Conservation (phyloP, 2,329 filamentous ascomycete species). For the Trichoderma atrobrunneum region DNA sequence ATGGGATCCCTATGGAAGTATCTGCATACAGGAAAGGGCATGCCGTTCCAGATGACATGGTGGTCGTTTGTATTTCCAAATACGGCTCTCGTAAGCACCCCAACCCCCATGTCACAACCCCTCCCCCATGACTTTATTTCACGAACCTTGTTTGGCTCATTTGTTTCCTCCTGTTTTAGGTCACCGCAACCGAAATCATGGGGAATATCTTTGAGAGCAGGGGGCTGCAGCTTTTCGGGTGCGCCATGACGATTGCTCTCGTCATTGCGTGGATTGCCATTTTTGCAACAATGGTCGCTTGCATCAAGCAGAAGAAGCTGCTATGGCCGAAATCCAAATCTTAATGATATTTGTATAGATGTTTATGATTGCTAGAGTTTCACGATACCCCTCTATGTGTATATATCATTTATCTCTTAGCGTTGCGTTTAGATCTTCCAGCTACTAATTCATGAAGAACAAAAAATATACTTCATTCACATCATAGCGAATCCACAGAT, state of each 20-base stretch:
- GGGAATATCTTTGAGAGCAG: slow-evolving; percentile 58
- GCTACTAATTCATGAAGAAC: background rate
- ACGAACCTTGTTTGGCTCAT: background rate
- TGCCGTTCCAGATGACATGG: slow-evolving; percentile 82
- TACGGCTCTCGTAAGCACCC: slow-evolving; percentile 56
- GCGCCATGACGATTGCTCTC: slow-evolving; percentile 63
- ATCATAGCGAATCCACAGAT: background rate
- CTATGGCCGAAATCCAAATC: slow-evolving; percentile 57
- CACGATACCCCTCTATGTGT: background rate
- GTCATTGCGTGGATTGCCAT: slow-evolving; percentile 68
- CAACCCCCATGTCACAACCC: background rate
- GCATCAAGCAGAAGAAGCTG: slow-evolving; percentile 65
- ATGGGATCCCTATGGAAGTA: slow-evolving; percentile 73
- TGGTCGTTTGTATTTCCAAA: slow-evolving; percentile 82
- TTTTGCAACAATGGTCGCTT: slow-evolving; percentile 66
- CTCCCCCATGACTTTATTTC: too few relatives aligned
- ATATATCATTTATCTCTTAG: background rate
- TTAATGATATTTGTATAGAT: background rate
- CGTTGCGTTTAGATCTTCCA: too few relatives aligned
- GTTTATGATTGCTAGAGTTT: background rate
- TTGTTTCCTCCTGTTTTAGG: slow-evolving; percentile 21
- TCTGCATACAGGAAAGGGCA: slow-evolving; percentile 51
- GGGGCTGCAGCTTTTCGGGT: slow-evolving; percentile 65
- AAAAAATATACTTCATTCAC: background rate
- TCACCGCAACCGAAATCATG: slow-evolving; percentile 71